Evolutionary conservation across 106 monocot species (phyloP), one percentile per base, ranked within the genome.

Genomic region (Phalaenopsis aphrodite): DNA sequence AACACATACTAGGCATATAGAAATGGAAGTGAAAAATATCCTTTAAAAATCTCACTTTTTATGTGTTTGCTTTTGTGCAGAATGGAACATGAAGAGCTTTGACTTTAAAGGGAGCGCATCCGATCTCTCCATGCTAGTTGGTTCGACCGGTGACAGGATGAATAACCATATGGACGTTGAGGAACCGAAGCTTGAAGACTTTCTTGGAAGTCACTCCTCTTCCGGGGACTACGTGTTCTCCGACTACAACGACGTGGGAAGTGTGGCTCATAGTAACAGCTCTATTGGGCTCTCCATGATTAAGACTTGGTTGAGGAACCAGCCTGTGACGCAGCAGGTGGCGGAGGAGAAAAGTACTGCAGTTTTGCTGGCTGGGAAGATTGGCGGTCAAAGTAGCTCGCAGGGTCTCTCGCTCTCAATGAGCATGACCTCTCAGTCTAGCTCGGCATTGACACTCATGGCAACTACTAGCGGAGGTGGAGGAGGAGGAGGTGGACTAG

Each of bases 261-360:
- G 16, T 17, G 37, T 38, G 52, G 38, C 52, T 1, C 36, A 43
- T 17, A 56, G 72, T 16, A 37, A 39, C 61, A 83, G 75, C 81
- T 84, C 89, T 8, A 92, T 95, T 4, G 95, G 92, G 41, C 78
- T 95, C 8, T 95, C 95, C 5, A 95, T 95, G 95, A 91, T 95
- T 84, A 95, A 92, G 86, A 92, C 84, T 3, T 92, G 92, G 92
- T 46, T 95, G 75, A 72, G 92, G 37, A 90, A 83, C 80, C 95
- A 95, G 79, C 87, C 88, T 6, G 83, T 82, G 10, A 81, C 85
- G 71, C 61, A 10, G 65, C 55, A 12, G 21, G 5, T 41, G 82
- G 66, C 18, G 61, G 52, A 5, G 39, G 39, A 4, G 73, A 21
- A 14, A n/a, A 17, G 1, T 47, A 47, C 8, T 23, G 3, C 19